Conservation (phyloP, 2,329 filamentous ascomycete species). For the Lithohypha guttulata region DNA sequence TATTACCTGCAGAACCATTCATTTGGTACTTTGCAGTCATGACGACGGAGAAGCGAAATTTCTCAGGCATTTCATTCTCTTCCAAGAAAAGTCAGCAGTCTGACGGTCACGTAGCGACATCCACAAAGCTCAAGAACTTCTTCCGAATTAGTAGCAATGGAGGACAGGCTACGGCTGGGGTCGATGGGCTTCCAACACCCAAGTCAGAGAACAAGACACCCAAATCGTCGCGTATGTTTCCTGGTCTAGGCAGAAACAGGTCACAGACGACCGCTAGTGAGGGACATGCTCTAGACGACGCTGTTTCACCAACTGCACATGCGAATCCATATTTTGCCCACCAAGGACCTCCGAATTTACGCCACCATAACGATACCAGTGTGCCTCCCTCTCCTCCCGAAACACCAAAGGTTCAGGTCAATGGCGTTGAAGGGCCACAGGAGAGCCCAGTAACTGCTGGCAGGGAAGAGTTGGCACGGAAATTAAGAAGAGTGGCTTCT, state of each 20-base stretch:
- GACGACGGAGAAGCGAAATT: slow-evolving; percentile 38
- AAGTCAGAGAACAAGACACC: slow-evolving; percentile 55
- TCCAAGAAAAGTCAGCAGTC: slow-evolving; percentile 39
- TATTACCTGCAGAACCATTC: slow-evolving; percentile 23
- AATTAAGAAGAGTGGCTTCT: slow-evolving; percentile 85
- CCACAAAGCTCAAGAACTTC: slow-evolving; percentile 57
- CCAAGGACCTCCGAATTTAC: slow-evolving; percentile 82
- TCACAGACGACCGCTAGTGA: slow-evolving; percentile 88
- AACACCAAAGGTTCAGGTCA: slow-evolving; percentile 67
- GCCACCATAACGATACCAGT: slow-evolving; percentile 90
- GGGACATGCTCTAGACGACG: slow-evolving; percentile 79
- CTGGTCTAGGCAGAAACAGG: slow-evolving; percentile 73
- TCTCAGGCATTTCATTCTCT: slow-evolving; percentile 34
- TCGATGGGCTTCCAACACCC: slow-evolving; percentile 34
- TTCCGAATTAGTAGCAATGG: slow-evolving; percentile 53
- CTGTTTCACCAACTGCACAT: slow-evolving; percentile 79
- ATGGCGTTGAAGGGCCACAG: slow-evolving; percentile 54
- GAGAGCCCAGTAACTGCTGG: slow-evolving; percentile 63
- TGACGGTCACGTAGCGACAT: slow-evolving; percentile 42
- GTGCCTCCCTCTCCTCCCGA: slow-evolving; percentile 88
- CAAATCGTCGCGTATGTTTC: slow-evolving; percentile 80
- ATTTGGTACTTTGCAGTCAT: slow-evolving; percentile 25
- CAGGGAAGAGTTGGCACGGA: slow-evolving; percentile 88
- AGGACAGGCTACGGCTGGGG: slow-evolving; percentile 32
- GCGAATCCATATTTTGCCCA: slow-evolving; percentile 97